Evolutionary conservation across 2,329 filamentous ascomycete genomes (phyloP), one percentile per base, ranked within the genome.

Genomic region (Calonectria fujianensis): DNA sequence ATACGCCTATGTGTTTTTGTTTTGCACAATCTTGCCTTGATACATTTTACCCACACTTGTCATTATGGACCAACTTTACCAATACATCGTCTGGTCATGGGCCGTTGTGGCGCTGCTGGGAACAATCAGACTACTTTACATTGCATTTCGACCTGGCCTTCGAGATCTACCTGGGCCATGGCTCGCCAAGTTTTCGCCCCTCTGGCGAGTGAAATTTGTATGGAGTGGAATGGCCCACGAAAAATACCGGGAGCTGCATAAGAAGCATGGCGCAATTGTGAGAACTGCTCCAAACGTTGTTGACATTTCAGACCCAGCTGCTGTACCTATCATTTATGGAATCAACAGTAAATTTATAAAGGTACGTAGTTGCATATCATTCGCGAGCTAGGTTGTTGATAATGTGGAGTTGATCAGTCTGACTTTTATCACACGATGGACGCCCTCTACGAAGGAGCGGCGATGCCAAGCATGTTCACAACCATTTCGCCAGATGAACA

Each of bases 301-400:
- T 2, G 70, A 74, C 10, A 64, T 80, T 4, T 74, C 74, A 0
- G 68, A 79, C 48, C 68, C 70, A 6, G 76, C 54, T 1, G 54
- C 70, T 91, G n/a, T 61, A 1, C 57, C 57, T 18, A 41, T 29
- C 3, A 61, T 61, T 27, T 61, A 61, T 29, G 57, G 57, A 0
- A 61, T 61, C 13, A 61, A 61, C 20, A 61, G 57, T 24, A 61
- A 61, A n/a, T 61, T 61, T 13, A 29, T 41, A 35, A 61, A 61
- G n/a, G 57, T 61, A 61, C 0, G 57, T 13, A 16, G 13, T 27
- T 3, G 11, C 13, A 18, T 3, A 2, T 9, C 3, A 24, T 16
- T 16, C 11, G 24, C 18, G 8, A 9, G n/a, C 3, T 6, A 2
- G 9, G n/a, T 7, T 27, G n/a, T 20, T 39, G 27, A 61, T 41